Percentiles rank a stretch among this genome's conserved stretches.
phyloP scores from a whole-genome alignment of 2,329 filamentous ascomycete species.

The Balansia obtecta region DNA sequence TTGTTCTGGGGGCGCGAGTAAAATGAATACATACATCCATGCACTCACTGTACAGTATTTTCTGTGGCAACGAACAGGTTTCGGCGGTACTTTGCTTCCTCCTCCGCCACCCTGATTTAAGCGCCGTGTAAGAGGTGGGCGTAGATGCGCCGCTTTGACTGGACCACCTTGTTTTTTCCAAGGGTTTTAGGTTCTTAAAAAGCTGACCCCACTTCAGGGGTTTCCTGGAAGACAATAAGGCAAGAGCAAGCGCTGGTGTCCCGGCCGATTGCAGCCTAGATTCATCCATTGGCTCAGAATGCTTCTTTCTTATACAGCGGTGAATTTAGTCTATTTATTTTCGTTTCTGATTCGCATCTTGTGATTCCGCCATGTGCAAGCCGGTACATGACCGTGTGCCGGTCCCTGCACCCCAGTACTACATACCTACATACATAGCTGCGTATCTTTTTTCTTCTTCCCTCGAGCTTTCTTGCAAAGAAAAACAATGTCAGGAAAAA shows the following conservation, averaged over 20 bases:
- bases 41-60: too few relatives aligned
- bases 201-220: neutral
- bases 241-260: neutral
- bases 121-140: neutral
- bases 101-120: neutral
- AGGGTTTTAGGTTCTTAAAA: neutral
- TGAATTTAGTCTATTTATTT: neutral
- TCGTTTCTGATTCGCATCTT: neutral
- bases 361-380: neutral
- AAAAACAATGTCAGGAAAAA: neutral
- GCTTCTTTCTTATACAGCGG: neutral
- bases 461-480: neutral
- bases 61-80: too few relatives aligned
- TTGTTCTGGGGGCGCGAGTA: too few relatives aligned
- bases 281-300: constrained; percentile 1
- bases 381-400: neutral
- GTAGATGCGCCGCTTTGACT: neutral
- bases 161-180: neutral
- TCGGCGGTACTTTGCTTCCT: neutral
- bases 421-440: neutral
- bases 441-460: neutral
- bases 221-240: neutral
- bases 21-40: too few relatives aligned
- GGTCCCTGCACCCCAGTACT: neutral
- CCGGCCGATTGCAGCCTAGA: neutral